These are phyloP conservation scores for Rauvolfia tetraphylla DNA, from an alignment of 257 asterid species.

Conservation along the genomic window DNA sequence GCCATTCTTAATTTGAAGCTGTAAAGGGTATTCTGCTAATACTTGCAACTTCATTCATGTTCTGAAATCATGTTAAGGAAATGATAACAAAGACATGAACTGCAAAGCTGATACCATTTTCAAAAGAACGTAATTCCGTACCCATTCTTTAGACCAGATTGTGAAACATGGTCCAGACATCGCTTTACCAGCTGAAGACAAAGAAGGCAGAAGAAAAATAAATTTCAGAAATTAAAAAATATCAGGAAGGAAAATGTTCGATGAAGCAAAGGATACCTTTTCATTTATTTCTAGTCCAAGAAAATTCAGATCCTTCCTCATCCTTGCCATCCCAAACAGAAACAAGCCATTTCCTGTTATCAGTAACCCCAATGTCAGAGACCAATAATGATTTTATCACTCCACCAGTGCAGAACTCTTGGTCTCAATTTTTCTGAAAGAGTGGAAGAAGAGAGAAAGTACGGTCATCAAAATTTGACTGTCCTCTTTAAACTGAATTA, in stretches of 20 bases:
- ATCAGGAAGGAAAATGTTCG: slow-evolving; percentile 14
- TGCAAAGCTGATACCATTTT: slow-evolving; percentile 3
- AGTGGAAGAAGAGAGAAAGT: not conserved
- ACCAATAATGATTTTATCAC: not conserved
- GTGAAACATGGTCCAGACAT: slow-evolving; percentile 49
- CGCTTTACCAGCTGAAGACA: slow-evolving; percentile 68
- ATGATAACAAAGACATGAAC: not conserved
- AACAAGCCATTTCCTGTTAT: slow-evolving; percentile 85
- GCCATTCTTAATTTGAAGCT: not conserved
- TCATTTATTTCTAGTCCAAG: slow-evolving; percentile 83
- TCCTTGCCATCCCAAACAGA: slow-evolving; percentile 70
- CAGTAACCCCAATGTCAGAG: slow-evolving; percentile 18
- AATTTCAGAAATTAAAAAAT: slow-evolving; percentile 20
- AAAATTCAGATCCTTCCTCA: slow-evolving; percentile 65
- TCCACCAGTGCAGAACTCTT: not conserved
- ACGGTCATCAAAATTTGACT: not conserved
- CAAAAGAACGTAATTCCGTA: slow-evolving; percentile 31
- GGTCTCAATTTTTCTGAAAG: not conserved
- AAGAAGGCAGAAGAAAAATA: slow-evolving; percentile 21
- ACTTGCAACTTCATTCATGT: not conserved
- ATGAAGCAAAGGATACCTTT: slow-evolving; percentile 48
- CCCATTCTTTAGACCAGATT: slow-evolving; percentile 51
- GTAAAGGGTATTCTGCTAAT: not conserved
- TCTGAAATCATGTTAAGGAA: not conserved
- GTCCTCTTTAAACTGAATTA: not conserved